A percentile compares a stretch with the other conserved stretches of the same genome.
Conservation (phyloP, 768 basidiomycete species). For the Collybia nuda region DNA sequence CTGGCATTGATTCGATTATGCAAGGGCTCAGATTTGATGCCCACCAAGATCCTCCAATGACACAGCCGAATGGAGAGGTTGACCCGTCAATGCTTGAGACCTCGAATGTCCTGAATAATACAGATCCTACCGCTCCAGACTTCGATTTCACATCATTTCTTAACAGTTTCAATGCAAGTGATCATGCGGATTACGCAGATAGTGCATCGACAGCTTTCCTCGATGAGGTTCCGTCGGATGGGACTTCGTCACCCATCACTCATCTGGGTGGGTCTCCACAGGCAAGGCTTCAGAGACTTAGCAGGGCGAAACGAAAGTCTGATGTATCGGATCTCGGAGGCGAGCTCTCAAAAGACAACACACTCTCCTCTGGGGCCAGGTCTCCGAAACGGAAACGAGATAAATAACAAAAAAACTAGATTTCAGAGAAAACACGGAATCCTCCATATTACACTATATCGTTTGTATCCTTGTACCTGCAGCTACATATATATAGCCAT, state of each 20-base stretch:
- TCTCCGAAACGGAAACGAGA: constrained; percentile 17
- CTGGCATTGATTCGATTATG: constrained; percentile 70
- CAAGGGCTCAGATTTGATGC: constrained; percentile 46
- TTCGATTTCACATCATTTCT: constrained; percentile 18
- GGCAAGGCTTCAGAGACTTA: background rate
- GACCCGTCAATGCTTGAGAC: too few species aligned
- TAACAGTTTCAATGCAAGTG: constrained; percentile 6
- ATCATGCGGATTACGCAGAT: background rate
- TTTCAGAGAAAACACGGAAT: background rate
- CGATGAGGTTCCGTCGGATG: background rate
- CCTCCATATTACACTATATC: background rate
- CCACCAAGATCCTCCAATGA: too few species aligned
- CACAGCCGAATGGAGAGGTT: too few species aligned
- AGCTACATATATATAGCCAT: background rate
- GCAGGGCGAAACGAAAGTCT: background rate
- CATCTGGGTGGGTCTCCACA: background rate
- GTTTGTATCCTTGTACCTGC: background rate
- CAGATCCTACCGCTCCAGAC: too few species aligned
- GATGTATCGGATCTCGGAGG: background rate
- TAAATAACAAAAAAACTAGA: constrained; percentile 10
- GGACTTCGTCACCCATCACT: background rate
- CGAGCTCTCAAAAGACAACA: background rate
- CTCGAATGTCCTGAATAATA: too few species aligned
- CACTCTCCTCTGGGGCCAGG: background rate
- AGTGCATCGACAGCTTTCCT: constrained; percentile 4